These are phyloP conservation scores for Globisporangium apiculatum DNA, from an alignment of 352 stramenopile genomes.

Conservation along the genomic window DNA sequence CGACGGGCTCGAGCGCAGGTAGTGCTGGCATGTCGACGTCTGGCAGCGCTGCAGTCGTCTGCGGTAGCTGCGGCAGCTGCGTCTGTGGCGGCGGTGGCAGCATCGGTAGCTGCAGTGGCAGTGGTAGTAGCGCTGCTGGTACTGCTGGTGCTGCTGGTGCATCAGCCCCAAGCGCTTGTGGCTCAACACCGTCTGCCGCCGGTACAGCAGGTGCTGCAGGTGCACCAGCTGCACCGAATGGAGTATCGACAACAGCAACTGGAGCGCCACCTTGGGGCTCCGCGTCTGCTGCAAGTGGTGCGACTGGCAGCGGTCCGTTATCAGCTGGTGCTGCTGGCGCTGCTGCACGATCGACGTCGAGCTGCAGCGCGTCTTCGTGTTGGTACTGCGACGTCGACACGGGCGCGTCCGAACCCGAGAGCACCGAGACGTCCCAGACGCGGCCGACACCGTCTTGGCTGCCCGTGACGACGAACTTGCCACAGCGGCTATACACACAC, in stretches of 20 bases:
- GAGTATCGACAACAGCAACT: neutral
- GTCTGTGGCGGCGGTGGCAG: slow-evolving; percentile 13
- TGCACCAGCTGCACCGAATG: neutral
- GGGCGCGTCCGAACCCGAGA: slow-evolving; percentile 34
- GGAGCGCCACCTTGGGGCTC: neutral
- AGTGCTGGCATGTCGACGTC: slow-evolving; percentile 36
- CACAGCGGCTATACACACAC: slow-evolving; percentile 51
- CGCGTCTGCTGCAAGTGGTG: neutral
- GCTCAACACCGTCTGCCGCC: slow-evolving; percentile 17
- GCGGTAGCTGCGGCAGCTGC: slow-evolving; percentile 44
- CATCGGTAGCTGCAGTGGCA: neutral
- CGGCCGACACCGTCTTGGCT: slow-evolving; percentile 90
- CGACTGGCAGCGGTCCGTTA: neutral
- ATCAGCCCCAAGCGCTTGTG: neutral
- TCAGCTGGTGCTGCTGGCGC: neutral
- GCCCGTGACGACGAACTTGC: slow-evolving; percentile 88
- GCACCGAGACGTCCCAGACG: slow-evolving; percentile 83
- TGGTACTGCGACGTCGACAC: slow-evolving; percentile 45
- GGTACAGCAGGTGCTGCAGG: slow-evolving; percentile 3
- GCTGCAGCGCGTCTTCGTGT: slow-evolving; percentile 31
- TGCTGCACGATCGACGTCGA: slow-evolving; percentile 2
- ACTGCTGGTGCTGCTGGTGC: neutral
- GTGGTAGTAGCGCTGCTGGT: neutral
- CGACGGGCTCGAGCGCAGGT: slow-evolving; percentile 45
- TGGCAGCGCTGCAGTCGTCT: slow-evolving; percentile 34